These are phyloP conservation scores for Mrakia frigida DNA, from an alignment of 768 basidiomycete genomes.

Conservation along the genomic window DNA sequence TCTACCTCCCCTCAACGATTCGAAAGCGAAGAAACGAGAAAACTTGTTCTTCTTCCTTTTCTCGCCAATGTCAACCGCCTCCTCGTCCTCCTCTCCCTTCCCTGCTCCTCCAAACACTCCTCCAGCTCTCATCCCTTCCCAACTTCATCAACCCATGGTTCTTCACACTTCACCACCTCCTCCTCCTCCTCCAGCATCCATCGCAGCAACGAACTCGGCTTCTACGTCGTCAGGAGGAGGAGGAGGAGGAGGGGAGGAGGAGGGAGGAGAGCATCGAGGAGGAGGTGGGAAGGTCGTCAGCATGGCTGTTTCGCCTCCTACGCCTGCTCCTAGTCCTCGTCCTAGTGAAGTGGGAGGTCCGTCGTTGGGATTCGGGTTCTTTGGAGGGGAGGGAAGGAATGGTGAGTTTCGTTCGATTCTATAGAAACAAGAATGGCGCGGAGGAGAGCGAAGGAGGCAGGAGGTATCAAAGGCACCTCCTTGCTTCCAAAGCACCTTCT, in stretches of 20 bases:
- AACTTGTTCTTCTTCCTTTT: neutral
- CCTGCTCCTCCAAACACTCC: neutral
- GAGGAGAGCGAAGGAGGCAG: neutral
- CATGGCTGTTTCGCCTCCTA: conserved; percentile 27
- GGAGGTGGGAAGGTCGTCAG: neutral
- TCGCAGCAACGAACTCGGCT: neutral
- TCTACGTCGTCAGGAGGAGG: neutral
- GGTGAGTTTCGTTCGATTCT: neutral
- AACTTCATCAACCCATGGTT: neutral
- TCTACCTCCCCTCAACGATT: neutral
- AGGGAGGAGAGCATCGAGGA: neutral
- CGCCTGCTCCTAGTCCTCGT: conserved; percentile 27
- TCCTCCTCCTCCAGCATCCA: neutral
- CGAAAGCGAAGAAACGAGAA: neutral
- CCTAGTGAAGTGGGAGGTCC: conserved; percentile 8
- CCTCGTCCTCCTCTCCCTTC: neutral
- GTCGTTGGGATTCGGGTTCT: neutral
- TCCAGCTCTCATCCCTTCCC: neutral
- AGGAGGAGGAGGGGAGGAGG: neutral
- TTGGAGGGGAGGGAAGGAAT: neutral
- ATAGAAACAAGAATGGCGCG: neutral
- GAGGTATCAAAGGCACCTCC: neutral
- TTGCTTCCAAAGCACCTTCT: neutral
- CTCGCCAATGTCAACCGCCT: neutral
- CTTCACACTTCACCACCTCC: neutral